phyloP scores from a whole-genome alignment of 371 early-diverging fungal species.

The Zopfochytrium polystomum region DNA sequence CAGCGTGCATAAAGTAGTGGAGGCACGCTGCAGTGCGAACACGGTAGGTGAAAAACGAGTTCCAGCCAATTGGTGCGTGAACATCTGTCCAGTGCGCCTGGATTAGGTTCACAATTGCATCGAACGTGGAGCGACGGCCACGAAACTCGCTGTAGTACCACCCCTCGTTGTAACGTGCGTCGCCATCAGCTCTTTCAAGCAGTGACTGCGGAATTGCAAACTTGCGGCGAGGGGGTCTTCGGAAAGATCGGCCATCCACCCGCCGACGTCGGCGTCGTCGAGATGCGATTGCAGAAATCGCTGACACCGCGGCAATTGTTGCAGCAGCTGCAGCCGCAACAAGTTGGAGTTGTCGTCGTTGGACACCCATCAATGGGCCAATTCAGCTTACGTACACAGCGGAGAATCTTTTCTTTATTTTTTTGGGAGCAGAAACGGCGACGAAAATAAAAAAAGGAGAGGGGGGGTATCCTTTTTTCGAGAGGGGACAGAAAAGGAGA shows the following conservation, averaged over 20 bases:
- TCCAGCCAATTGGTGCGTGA: background rate
- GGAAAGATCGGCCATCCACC: background rate
- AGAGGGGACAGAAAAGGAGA: too few species aligned
- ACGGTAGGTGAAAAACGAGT: background rate
- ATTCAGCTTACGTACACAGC: too few species aligned
- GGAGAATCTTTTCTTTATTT: too few species aligned
- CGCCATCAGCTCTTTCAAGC: background rate
- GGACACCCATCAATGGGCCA: too few species aligned
- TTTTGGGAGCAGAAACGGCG: too few species aligned
- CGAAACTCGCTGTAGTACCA: background rate
- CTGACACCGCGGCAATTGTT: too few species aligned
- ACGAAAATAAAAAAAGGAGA: too few species aligned
- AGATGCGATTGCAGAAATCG: too few species aligned
- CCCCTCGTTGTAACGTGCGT: background rate
- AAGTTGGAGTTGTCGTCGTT: too few species aligned
- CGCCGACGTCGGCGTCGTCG: too few species aligned
- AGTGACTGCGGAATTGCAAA: background rate
- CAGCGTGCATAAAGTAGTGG: conserved; percentile 15
- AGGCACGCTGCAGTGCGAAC: conserved; percentile 3
- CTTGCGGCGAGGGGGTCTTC: background rate
- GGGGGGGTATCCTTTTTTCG: too few species aligned
- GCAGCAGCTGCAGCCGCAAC: too few species aligned
- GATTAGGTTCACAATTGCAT: background rate
- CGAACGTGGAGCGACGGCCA: background rate
- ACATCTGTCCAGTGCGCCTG: background rate